phyloP scores from a whole-genome alignment of 345 rosid species.

The Dipteronia sinensis region DNA sequence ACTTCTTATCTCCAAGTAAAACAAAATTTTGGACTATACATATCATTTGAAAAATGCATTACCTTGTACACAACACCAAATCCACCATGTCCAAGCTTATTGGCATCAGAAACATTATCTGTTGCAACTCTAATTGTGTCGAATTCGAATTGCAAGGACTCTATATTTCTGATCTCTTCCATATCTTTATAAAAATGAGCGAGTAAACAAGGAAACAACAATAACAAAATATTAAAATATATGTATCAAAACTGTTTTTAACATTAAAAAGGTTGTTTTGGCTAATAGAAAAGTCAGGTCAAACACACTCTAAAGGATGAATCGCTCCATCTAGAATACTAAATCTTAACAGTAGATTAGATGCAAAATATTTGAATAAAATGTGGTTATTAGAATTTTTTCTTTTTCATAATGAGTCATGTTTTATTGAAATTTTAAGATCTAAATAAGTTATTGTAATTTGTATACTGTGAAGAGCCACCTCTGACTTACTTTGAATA shows the following conservation, averaged over 20 bases:
- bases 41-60: not conserved
- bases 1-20: not conserved
- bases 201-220: not conserved
- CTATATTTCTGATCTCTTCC: constrained; percentile 12
- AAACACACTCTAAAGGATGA: no score
- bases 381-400: no score
- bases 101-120: constrained; percentile 20
- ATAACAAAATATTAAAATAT: no score
- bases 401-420: no score
- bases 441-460: no score
- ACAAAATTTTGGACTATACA: not conserved
- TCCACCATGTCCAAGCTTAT: constrained; percentile 37
- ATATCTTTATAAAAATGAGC: not conserved
- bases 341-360: no score
- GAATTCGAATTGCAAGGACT: constrained; percentile 29
- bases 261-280: no score
- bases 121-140: constrained; percentile 25
- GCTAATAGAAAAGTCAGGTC: no score
- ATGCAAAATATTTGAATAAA: no score
- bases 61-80: constrained; percentile 38
- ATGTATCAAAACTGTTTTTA: no score
- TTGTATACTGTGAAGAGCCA: not conserved
- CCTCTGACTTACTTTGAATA: not conserved
- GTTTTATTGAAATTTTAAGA: no score
- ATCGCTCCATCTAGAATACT: no score